A percentile compares a stretch with the other conserved stretches of the same genome.
phyloP scores from a whole-genome alignment of 345 rosid species.

The Gossypium ekmanianum region DNA sequence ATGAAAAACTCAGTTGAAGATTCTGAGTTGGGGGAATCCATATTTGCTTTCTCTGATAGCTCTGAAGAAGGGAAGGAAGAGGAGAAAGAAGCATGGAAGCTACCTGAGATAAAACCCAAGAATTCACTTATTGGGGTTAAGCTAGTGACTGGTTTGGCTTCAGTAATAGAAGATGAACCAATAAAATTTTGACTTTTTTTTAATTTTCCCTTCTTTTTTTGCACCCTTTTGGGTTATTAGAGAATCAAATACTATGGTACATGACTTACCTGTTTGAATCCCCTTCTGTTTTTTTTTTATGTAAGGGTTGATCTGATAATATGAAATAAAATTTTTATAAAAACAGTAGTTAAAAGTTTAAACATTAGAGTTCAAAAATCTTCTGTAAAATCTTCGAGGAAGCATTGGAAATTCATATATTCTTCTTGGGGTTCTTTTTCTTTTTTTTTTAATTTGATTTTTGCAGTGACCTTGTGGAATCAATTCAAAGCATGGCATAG shows the following conservation, averaged over 20 bases:
- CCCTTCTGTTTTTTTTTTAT: conserved; percentile 23
- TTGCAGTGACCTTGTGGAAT: not conserved
- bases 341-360: not conserved
- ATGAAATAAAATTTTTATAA: not conserved
- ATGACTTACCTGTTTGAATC: conserved; percentile 19
- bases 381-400: not conserved
- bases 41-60: conserved; percentile 27
- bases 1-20: conserved; percentile 18
- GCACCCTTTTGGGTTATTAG: not conserved
- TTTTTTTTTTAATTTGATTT: not conserved
- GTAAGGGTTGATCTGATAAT: conserved; percentile 6
- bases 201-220: not conserved
- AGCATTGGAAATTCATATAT: not conserved
- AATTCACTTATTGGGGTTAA: conserved; percentile 35
- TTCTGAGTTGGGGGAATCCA: conserved; percentile 16
- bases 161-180: conserved; percentile 37
- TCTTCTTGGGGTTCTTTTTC: not conserved
- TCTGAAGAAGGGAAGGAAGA: conserved; percentile 28
- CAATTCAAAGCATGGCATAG: not conserved
- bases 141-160: conserved; percentile 57
- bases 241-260: conserved; percentile 20
- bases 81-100: conserved; percentile 32
- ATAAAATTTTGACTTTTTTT: conserved; percentile 18
- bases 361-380: not conserved
- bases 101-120: conserved; percentile 46